Evolutionary conservation across 1,284 basidiomycete species (phyloP), one percentile per base, ranked within the genome.

Genomic region (Ustilago crameri): DNA sequence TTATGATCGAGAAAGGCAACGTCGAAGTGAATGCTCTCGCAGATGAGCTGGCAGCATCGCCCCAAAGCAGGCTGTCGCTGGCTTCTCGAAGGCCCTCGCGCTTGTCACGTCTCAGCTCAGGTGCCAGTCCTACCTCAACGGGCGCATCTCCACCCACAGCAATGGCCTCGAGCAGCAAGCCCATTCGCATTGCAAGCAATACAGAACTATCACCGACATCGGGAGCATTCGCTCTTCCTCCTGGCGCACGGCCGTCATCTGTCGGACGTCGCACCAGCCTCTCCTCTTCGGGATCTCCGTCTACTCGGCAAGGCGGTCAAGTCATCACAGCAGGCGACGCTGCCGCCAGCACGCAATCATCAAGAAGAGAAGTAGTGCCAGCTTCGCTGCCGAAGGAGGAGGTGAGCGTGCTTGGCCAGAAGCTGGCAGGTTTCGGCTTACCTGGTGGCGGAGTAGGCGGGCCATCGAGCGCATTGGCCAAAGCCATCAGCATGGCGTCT

Each of bases 401-500:
- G n/a, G 62, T 71, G 34, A 65, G 67, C 44, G 26, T 72, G 27
- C 62, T 72, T n/a, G 68, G 63, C 10, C 54, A 61, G 35, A 71
- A 65, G 41, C 48, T 66, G 0, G 65, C 66, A 0, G 45, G 54
- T 22, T 54, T 63, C n/a, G 59, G 63, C 40, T 38, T 64, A 30
- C 34, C 58, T 3, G 54, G 55, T 4, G 35, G 47, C 5, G 55
- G 38, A 17, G 47, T 17, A 5, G 51, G 67, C 22, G 59, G 60
- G 0, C 61, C 66, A 1, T 74, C 76, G 5, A 79, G 76, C 30
- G 84, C 84, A 2, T 76, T 85, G 8, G 91, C 93, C 49, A 89
- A 93, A 10, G 95, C 93, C 0, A 86, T 97, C 49, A 93, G 88
- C 72, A 87, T 93, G 40, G 94, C 94, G 0, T 91, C 91, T n/a